Conservation (phyloP, 129 eudicot species). For the Helichrysum umbraculigerum region DNA sequence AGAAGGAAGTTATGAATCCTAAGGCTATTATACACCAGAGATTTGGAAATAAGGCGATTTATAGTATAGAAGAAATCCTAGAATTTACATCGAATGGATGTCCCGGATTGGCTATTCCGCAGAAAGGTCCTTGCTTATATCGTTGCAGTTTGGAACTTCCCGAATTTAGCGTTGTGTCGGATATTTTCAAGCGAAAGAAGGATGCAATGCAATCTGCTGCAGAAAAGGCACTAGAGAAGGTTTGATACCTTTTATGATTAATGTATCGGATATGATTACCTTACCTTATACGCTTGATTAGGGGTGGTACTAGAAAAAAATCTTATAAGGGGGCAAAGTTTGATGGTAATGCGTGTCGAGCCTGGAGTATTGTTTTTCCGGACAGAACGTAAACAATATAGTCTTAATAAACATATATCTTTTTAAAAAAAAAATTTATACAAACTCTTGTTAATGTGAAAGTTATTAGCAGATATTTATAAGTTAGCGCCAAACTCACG, state of each 20-base stretch:
- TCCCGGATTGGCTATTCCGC: slow-evolving; percentile 67
- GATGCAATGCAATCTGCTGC: slow-evolving; percentile 98
- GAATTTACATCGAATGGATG: slow-evolving; percentile 55
- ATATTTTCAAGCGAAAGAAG: slow-evolving; percentile 57
- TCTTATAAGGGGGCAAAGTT: no score
- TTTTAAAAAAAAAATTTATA: no score
- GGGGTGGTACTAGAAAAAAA: no score
- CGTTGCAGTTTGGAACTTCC: slow-evolving; percentile 86
- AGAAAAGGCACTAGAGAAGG: slow-evolving; percentile 80
- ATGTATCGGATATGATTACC: slow-evolving; percentile 1
- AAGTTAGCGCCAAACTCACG: no score
- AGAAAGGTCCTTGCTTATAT: slow-evolving; percentile 69
- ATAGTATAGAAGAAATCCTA: slow-evolving; percentile 65
- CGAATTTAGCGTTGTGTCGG: slow-evolving; percentile 66
- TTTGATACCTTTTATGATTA: slow-evolving; percentile 24
- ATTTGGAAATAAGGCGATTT: slow-evolving; percentile 69
- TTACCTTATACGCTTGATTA: background rate
- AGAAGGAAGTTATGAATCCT: slow-evolving; percentile 60
- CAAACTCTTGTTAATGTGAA: no score
- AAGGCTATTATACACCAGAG: slow-evolving; percentile 75
- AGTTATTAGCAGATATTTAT: no score
- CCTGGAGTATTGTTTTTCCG: no score
- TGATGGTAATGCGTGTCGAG: no score
- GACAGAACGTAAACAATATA: no score
- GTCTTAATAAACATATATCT: no score